Conservation (phyloP, 768 basidiomycete genomes). For the Leccinum longicurvipes region DNA sequence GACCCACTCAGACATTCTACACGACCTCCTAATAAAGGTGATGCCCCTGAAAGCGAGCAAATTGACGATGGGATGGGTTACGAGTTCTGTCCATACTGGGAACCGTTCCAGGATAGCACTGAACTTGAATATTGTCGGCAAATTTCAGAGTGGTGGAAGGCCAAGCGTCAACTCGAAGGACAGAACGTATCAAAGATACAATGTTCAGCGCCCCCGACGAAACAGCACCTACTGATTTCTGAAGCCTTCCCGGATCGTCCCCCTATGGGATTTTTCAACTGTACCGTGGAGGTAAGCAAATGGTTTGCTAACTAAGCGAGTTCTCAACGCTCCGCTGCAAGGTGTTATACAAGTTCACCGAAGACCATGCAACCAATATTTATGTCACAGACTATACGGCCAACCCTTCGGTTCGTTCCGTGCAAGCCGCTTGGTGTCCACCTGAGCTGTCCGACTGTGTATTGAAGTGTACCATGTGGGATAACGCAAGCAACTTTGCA, state of each 20-base stretch:
- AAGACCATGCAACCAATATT: slow-evolving; percentile 40
- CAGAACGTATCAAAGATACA: slow-evolving; percentile 16
- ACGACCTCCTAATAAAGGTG: slow-evolving; percentile 37
- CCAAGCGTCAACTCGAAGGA: slow-evolving; percentile 19
- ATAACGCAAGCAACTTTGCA: slow-evolving; percentile 41
- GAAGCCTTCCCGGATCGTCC: slow-evolving; percentile 44
- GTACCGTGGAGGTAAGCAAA: slow-evolving; percentile 55
- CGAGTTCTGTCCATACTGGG: slow-evolving; percentile 43
- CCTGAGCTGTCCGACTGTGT: slow-evolving; percentile 41
- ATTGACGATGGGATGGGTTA: slow-evolving; percentile 37
- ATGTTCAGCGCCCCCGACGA: slow-evolving; percentile 9
- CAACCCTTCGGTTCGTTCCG: slow-evolving; percentile 33
- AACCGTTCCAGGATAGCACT: slow-evolving; percentile 31
- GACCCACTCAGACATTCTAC: slow-evolving; percentile 37
- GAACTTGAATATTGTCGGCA: slow-evolving; percentile 43
- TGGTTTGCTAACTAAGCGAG: not conserved
- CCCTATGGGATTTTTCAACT: slow-evolving; percentile 56
- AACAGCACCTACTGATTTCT: slow-evolving; percentile 48
- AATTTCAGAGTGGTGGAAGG: slow-evolving; percentile 53
- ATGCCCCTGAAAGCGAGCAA: slow-evolving; percentile 34
- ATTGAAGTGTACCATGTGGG: slow-evolving; percentile 61
- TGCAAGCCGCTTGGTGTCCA: slow-evolving; percentile 48
- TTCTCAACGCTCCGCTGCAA: slow-evolving; percentile 20
- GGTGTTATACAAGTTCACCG: slow-evolving; percentile 45
- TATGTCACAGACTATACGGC: slow-evolving; percentile 68